phyloP scores from a whole-genome alignment of 225 moss, liverwort and hornwort genomes.

The Physcomitrium patens region DNA sequence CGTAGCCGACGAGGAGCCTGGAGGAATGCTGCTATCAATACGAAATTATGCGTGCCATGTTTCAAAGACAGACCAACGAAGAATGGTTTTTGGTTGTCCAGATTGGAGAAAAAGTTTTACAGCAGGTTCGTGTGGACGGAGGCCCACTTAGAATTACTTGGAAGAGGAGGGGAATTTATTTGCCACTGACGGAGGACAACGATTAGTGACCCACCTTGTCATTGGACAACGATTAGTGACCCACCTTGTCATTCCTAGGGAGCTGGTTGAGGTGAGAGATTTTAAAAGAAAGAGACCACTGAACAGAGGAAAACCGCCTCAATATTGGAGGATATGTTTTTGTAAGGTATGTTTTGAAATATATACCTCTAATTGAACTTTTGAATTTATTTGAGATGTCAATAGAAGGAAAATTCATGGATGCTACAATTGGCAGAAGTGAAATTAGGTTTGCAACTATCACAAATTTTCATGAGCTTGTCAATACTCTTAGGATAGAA shows the following conservation, averaged over 20 bases:
- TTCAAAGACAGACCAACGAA: constrained; percentile 9
- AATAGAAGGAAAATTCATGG: too few species aligned
- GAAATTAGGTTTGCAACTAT: too few species aligned
- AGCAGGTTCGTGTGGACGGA: constrained; percentile 22
- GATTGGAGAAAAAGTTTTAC: constrained; percentile 4
- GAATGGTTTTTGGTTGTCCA: constrained; percentile 9
- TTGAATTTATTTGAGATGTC: too few species aligned
- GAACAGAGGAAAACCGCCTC: constrained; percentile 29
- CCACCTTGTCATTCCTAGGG: constrained; percentile 52
- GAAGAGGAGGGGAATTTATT: constrained; percentile 40
- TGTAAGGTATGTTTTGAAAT: too few species aligned
- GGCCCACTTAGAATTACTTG: constrained; percentile 28
- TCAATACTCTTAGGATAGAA: too few species aligned
- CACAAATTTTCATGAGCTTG: too few species aligned
- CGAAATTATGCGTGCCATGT: constrained; percentile 10
- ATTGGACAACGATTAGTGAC: too few species aligned
- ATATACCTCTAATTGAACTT: too few species aligned
- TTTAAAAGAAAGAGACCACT: constrained; percentile 46
- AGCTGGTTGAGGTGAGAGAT: constrained; percentile 54
- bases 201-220: constrained; percentile 50
- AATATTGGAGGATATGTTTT: too few species aligned
- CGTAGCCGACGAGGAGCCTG: not conserved
- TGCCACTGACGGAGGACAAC: constrained; percentile 43
- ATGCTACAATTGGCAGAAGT: too few species aligned
- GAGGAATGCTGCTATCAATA: too few species aligned